Conservation (phyloP, 2,329 filamentous ascomycete species). For the Catunica adiposa region DNA sequence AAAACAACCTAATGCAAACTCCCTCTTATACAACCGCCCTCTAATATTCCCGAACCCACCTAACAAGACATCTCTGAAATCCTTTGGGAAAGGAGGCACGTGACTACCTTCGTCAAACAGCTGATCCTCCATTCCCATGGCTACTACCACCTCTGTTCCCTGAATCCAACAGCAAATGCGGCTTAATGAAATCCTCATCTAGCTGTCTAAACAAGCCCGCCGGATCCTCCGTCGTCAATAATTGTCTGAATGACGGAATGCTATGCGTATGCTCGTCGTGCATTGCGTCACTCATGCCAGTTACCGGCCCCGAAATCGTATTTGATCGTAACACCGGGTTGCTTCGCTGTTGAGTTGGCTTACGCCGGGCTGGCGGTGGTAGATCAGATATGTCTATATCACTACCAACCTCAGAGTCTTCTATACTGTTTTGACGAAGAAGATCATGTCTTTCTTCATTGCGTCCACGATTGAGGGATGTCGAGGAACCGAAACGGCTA, state of each 20-base stretch:
- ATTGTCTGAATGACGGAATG: slow-evolving; percentile 48
- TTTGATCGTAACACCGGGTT: slow-evolving; percentile 12
- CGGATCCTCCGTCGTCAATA: slow-evolving; percentile 76
- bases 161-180: slow-evolving; percentile 61
- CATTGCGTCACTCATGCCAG: slow-evolving; percentile 3
- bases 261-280: background rate
- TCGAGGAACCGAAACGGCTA: slow-evolving; percentile 20
- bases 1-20: background rate
- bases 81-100: too few species aligned
- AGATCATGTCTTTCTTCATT: slow-evolving; percentile 26
- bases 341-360: slow-evolving; percentile 21
- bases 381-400: slow-evolving; percentile 52
- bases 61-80: too few species aligned
- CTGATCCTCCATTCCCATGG: slow-evolving; percentile 19
- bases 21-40: background rate
- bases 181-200: slow-evolving; percentile 94
- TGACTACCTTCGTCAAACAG: background rate
- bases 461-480: slow-evolving; percentile 37
- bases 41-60: background rate
- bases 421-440: slow-evolving; percentile 26
- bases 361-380: slow-evolving; percentile 39
- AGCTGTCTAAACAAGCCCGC: slow-evolving; percentile 79
- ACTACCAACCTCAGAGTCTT: slow-evolving; percentile 43
- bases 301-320: slow-evolving; percentile 13
- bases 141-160: slow-evolving; percentile 26